Base-by-base conservation (phyloP, 768 basidiomycete genomes). In the Termitomyces sp. region DNA sequence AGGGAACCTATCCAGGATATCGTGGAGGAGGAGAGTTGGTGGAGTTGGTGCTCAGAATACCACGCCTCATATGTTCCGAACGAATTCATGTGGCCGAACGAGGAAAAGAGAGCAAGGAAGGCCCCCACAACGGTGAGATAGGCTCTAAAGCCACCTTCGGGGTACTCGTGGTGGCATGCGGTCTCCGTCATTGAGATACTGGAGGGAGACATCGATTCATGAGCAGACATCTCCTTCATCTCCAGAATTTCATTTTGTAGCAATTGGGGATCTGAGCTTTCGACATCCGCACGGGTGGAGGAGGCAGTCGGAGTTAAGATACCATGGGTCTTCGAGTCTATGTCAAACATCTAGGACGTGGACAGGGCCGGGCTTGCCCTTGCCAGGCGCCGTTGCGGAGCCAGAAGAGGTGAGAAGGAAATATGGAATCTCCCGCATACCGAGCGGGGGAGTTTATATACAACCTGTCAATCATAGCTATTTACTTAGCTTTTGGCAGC, bases 1-100 rank as follows among this genome's bases (percentile, higher is more conserved):
- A 88, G 60, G 1, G 84, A 84, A 6, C 86, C 87, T 61, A 89
- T 87, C 83, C 86, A 87, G 3, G 86, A 83, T 60, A 88, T 85
- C 24, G 75, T 79, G 38, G 82, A 83, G 14, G 82, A 72, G 14
- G 81, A 69, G 36, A 78, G 61, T 61, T 75, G 67, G 18, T 67
- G 66, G 18, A 90, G 75, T 66, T 88, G 83, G 67, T 90, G 82
- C 14, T 68, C 69, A 10, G 77, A 73, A 62, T 90, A 89, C 81
- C 83, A 88, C 13, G 82, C 70, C 67, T 88, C 85, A 67, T 83
- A 90, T 43, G 85, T 86, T 16, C 88, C 88, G 61, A 88, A 90
- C 46, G 87, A 80, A 53, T 77, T 85, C 74, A 88, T 81, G 62
- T 83, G 85, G 9, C 88, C 88, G 66, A 90, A 88, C 2, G 85